Evolutionary conservation across 257 asterid species (phyloP), one percentile per base, ranked within the genome.

Genomic region (Perilla frutescens): DNA sequence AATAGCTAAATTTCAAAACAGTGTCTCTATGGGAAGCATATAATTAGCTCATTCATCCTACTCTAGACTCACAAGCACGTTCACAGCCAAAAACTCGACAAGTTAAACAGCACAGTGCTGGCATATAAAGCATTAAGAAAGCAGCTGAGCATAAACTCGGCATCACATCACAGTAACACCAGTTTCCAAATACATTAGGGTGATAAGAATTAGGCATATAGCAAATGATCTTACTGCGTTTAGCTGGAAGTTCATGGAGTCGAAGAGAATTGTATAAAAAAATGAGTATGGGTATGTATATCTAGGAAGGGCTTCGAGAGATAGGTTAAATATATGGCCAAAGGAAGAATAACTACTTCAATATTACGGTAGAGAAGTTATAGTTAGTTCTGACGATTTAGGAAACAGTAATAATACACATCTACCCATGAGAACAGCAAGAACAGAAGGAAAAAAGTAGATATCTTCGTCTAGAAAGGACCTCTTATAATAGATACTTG

Each of bases 261-360:
- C 14, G 1, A 36, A 64, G 32, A 37, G 54, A 12, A 62, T 31
- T 61, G 20, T 4, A 44, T 32, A 7, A 40, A 53, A 29, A 7
- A 14, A 26, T 29, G 34, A 8, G 13, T 1, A 45, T 3, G 31
- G 5, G 57, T n/a, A 20, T 37, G 20, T 34, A 20, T 37, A 20
- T 62, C 26, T 8, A 51, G 37, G 76, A 34, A 55, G n/a, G 69
- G 43, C 66, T 13, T 48, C 26, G 62, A 36, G 47, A 13, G 62
- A 55, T 20, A 57, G 68, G 66, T 12, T 39, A 29, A 13, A 65
- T 20, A 20, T 20, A 20, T 20, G 26, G 26, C 26, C 26, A 20
- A 20, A 20, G 1, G 26, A 20, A 20, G 26, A 20, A 20, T 20
- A 20, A 20, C 26, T 20, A 20, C 26, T 20, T 20, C 26, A 20